Conservation (phyloP, 192 early-diverging fungal species). For the Piromyces finnis region DNA sequence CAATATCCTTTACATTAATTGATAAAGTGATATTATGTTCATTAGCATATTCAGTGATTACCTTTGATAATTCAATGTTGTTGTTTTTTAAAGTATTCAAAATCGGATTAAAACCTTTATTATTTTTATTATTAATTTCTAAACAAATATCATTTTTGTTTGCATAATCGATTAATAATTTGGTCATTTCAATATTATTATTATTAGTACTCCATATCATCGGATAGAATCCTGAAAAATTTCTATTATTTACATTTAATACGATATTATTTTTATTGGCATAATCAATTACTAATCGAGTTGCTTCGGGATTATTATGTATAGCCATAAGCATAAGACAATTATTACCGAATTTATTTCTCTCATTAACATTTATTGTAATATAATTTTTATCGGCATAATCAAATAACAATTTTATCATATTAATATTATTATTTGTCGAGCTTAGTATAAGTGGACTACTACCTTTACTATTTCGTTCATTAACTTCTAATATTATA, state of each 20-base stretch:
- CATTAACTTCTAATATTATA: not conserved
- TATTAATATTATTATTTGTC: not conserved
- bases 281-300: not conserved
- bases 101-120: not conserved
- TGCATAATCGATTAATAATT: not conserved
- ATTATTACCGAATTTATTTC: not conserved
- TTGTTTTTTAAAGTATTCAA: not conserved
- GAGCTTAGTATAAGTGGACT: not conserved
- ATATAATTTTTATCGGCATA: not conserved
- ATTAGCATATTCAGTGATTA: not conserved
- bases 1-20: not conserved
- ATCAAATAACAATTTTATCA: not conserved
- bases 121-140: not conserved
- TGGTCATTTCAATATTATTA: not conserved
- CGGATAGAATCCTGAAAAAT: not conserved
- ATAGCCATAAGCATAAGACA: not conserved
- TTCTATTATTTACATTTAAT: not conserved
- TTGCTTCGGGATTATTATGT: not conserved
- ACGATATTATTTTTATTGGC: not conserved
- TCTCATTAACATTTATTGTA: not conserved
- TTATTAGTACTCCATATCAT: not conserved
- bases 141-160: not conserved
- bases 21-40: not conserved
- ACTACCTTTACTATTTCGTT: not conserved
- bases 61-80: not conserved